These are phyloP conservation scores for Coemansia sp. DNA, from an alignment of 192 early-diverging fungal genomes.

Conservation along the genomic window DNA sequence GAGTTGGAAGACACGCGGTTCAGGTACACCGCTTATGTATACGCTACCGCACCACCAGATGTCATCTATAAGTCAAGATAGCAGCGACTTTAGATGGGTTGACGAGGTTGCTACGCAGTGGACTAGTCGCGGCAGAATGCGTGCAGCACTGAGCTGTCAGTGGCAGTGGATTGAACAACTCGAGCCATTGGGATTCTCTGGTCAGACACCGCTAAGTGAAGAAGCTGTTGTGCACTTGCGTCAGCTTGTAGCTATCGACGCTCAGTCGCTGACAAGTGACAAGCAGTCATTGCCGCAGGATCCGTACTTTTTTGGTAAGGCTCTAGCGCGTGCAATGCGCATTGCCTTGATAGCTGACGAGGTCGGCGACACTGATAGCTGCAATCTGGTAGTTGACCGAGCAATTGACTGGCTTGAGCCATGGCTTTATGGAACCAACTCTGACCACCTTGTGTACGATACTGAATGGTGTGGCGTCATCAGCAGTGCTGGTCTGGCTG, in stretches of 20 bases:
- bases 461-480: conserved; percentile 50
- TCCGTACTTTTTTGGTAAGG: conserved; percentile 56
- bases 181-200: conserved; percentile 42
- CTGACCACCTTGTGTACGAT: conserved; percentile 40
- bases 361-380: conserved; percentile 22
- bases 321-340: conserved; percentile 44
- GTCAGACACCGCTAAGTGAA: conserved; percentile 17
- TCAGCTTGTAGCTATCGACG: no score
- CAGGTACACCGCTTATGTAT: conserved; percentile 20
- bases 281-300: conserved; percentile 33
- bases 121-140: conserved; percentile 49
- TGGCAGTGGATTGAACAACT: conserved; percentile 43
- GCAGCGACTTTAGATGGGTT: conserved; percentile 4
- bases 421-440: conserved; percentile 38
- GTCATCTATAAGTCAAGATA: no score
- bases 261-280: conserved; percentile 1
- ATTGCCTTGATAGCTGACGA: conserved; percentile 56
- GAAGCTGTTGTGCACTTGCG: conserved; percentile 18
- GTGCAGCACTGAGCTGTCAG: conserved; percentile 21
- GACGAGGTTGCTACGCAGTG: conserved; percentile 25
- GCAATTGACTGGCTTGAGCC: conserved; percentile 33
- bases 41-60: conserved; percentile 50
- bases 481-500: conserved; percentile 24
- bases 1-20: conserved; percentile 14
- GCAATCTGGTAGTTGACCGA: conserved; percentile 17